Conservation (phyloP, 2,329 filamentous ascomycete genomes). For the Arachnomyces sp. region DNA sequence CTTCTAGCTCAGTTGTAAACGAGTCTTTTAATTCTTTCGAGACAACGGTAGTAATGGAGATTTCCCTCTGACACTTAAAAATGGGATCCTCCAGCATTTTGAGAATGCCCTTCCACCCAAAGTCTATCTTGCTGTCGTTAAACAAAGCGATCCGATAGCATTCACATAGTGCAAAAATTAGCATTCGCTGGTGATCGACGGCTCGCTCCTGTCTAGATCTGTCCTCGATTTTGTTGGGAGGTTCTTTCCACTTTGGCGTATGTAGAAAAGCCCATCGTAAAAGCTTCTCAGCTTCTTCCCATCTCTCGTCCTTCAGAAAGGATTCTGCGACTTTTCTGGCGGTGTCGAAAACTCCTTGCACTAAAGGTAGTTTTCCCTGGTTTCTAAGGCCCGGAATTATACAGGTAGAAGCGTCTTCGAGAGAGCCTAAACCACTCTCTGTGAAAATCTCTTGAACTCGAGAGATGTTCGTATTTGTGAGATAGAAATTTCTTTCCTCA, state of each 20-base stretch:
- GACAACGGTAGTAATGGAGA: not conserved
- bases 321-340: constrained; percentile 4
- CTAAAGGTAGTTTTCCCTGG: constrained; percentile 6
- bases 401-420: constrained; percentile 26
- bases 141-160: constrained; percentile 6
- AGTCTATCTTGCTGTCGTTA: not conserved
- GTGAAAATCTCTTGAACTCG: constrained; percentile 23
- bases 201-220: not conserved
- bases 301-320: not conserved
- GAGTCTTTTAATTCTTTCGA: no score
- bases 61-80: not conserved
- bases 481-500: constrained; percentile 8
- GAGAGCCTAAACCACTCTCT: constrained; percentile 16
- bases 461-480: constrained; percentile 12
- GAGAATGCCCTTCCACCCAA: constrained; percentile 5
- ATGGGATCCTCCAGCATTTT: not conserved
- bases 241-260: no score
- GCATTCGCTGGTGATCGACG: constrained; percentile 1
- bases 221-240: not conserved
- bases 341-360: not conserved
- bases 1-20: no score
- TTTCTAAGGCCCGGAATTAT: constrained; percentile 18
- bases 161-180: constrained; percentile 7
- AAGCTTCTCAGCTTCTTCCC: constrained; percentile 6
- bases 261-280: constrained; percentile 5